A percentile compares a stretch with the other conserved stretches of the same genome.
Conservation (phyloP, 306 rosid genomes). For the Vicia faba region DNA sequence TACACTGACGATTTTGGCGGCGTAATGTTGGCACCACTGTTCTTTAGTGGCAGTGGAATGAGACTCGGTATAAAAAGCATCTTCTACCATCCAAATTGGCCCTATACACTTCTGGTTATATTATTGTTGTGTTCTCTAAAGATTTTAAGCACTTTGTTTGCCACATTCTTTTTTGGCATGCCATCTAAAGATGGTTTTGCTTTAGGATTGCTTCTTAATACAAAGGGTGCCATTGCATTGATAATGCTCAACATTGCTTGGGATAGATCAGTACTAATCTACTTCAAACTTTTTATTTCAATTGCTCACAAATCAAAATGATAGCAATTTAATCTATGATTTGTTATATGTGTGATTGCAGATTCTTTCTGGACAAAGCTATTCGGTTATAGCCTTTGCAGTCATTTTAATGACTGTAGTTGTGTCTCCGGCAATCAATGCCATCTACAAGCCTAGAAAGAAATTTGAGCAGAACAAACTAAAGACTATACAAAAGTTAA, state of each 20-base stretch:
- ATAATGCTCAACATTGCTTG: conserved; percentile 42
- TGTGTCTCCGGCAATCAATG: conserved; percentile 34
- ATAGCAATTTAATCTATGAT: no score
- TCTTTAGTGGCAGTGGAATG: conserved; percentile 40
- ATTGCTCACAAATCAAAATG: no score
- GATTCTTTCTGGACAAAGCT: conserved; percentile 29
- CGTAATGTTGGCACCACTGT: conserved; percentile 28
- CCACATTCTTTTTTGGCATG: conserved; percentile 33
- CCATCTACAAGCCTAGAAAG: conserved; percentile 39
- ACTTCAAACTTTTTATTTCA: background rate
- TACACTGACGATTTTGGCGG: conserved; percentile 39
- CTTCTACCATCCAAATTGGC: background rate
- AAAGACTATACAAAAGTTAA: conserved; percentile 41
- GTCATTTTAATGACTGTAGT: conserved; percentile 42
- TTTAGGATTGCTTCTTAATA: conserved; percentile 48
- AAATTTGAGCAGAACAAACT: conserved; percentile 35
- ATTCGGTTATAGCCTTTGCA: conserved; percentile 13
- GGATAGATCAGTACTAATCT: conserved; percentile 39
- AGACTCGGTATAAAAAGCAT: background rate
- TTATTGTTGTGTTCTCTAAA: conserved; percentile 34
- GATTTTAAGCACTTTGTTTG: conserved; percentile 41
- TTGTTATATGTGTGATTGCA: conserved; percentile 19
- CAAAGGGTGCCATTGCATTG: conserved; percentile 47
- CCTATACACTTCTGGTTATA: background rate
- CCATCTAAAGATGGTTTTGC: conserved; percentile 35